Evolutionary conservation across 495 filamentous ascomycete species (phyloP), one percentile per base, ranked within the genome.

Genomic region (Aspergillus avenaceus): DNA sequence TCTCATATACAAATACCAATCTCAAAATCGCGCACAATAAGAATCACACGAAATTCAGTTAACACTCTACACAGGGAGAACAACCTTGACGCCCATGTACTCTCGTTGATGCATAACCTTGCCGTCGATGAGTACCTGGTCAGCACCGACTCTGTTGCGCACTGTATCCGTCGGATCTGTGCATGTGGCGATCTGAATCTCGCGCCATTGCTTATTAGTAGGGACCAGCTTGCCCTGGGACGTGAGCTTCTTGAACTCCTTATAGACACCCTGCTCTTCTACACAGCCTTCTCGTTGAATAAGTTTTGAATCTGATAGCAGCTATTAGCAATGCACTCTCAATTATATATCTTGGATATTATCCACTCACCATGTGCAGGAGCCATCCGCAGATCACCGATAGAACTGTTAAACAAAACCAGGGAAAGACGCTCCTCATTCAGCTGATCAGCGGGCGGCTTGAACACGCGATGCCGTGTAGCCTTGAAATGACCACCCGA

Each of bases 401-500:
- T 49, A 8, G 66, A 71, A 37, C 64, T 66, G 47, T 75, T 75
- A 49, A 75, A 75, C 4, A 71, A 54, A 4, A 75, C 72, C 38
- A 75, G 49, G 0, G 70, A 73, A 4, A 75, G 55, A 27, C 72
- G 62, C 57, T 73, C 65, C 47, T 64, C 56, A 14, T 66, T 48
- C 29, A 62, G 23, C 41, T 76, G 73, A 53, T 76, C 73, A 0
- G 53, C 61, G 4, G 73, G 73, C 1, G 63, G 72, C 56, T 63
- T 70, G 49, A 53, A 66, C 0, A 76, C 73, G 14, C 67, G 60
- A 51, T 76, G 73, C 4, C 65, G 60, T 36, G 73, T 76, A 19
- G 73, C 70, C 59, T 73, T 74, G 53, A 76, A 76, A 37, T 74
- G 73, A 2, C 73, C 73, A 26, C 73, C 73, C 8, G 73, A 73